Conservation (phyloP, 2,329 filamentous ascomycete genomes). For the Hypoxylon sp. region DNA sequence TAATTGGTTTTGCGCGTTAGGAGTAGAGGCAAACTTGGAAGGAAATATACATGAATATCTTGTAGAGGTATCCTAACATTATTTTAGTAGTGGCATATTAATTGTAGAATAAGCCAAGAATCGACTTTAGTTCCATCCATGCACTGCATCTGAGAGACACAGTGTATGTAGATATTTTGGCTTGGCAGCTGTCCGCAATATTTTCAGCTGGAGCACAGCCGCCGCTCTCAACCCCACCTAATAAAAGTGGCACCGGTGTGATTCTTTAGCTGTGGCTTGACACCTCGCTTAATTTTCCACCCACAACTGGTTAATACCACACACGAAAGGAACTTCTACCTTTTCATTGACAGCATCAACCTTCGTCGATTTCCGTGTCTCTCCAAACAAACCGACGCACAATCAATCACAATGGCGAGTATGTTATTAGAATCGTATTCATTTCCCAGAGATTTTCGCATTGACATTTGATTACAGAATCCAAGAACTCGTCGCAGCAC, state of each 20-base stretch:
- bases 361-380: conserved; percentile 47
- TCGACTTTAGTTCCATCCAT: neutral
- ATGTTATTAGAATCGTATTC: conserved; percentile 58
- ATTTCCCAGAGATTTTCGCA: conserved; percentile 10
- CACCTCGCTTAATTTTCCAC: conserved; percentile 55
- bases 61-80: conserved; percentile 2
- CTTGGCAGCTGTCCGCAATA: neutral
- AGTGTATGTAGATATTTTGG: neutral
- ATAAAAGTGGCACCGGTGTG: neutral
- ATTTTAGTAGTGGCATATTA: conserved; percentile 1
- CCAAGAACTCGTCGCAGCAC: conserved; percentile 99
- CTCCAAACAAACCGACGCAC: conserved; percentile 46
- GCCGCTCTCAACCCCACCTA: no score
- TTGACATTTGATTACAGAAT: conserved; percentile 74
- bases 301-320: conserved; percentile 52
- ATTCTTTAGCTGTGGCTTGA: conserved; percentile 39
- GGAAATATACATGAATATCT: conserved; percentile 23
- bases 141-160: neutral
- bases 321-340: conserved; percentile 46
- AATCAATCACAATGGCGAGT: conserved; percentile 77
- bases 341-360: conserved; percentile 47
- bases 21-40: conserved; percentile 26
- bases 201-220: neutral
- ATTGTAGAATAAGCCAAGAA: neutral
- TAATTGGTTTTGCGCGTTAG: conserved; percentile 28